Evolutionary conservation across 1,139 yeast genomes (phyloP), one percentile per base, ranked within the genome.

Genomic region (Taiozyma sp.): DNA sequence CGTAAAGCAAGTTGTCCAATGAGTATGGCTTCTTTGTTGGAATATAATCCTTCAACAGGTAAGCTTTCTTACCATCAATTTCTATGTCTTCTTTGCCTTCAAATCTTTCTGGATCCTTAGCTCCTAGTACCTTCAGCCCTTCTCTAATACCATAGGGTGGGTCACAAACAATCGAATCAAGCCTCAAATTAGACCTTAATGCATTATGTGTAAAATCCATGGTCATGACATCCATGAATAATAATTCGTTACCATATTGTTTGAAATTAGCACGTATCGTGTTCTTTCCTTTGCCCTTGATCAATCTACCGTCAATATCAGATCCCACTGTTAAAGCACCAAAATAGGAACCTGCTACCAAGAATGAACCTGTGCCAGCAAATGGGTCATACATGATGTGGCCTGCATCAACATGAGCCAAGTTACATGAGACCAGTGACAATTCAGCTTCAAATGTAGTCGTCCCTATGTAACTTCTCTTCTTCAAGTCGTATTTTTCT

Each of bases 61-160:
- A 89, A 2, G 97, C 96, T 58, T 80, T 80, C 57, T 82, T 83
- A 2, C 97, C 97, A 53, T 87, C 85, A 47, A 63, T 62, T 12
- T 84, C 72, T 4, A 86, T 74, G 48, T 80, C 72, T 63, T 88
- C 96, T 60, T 88, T 79, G 0, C 93, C 96, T 24, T 76, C 80
- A 54, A 77, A 76, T 54, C 73, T 73, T 53, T 76, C 81, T 0
- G 81, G 78, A 60, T 88, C 78, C 57, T 79, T 83, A 2, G 96
- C 88, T 2, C 99, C 99, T 53, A 96, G 81, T 0, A 92, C 97
- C 64, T 90, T 89, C 46, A 95, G 79, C 1, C 98, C 97, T 67
- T 95, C 99, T 61, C 99, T 77, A 1, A 93, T 96, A 3, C 99
- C 99, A 66, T 93, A 93, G 0, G 99, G 99, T 1, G 99, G 99